Evolutionary conservation across 1,284 basidiomycete genomes (phyloP), one percentile per base, ranked within the genome.

Genomic region (Pascua sp.): DNA sequence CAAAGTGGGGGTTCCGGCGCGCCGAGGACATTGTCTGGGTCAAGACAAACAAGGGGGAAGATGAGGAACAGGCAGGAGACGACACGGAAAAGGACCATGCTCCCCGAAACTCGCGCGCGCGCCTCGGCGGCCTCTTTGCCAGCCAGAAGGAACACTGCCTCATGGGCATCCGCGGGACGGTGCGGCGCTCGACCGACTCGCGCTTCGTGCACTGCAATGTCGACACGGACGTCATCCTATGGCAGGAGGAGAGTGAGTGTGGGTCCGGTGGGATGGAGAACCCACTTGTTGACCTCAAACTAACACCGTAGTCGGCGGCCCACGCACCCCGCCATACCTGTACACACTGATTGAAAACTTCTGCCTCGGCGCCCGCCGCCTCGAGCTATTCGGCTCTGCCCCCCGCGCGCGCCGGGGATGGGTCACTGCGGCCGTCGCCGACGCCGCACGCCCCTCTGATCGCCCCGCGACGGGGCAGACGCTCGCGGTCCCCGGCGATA

Each of bases 201-300:
- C 89, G 90, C 85, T 95, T 98, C 73, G 94, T 97, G 0, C 94
- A 98, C 76, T 98, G 95, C 76, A 99, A 99, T 75, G 88, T 98
- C 62, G 93, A 98, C 74, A 98, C 94, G 37, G 95, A 98, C 75
- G 91, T 98, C 5, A 88, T 98, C 61, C 85, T 98, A 15, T 98
- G 93, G 92, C 85, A 51, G 47, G 75, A 81, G 0, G 66, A 65
- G 7, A 76, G 75, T 77, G 62, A 60, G 71, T 65, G 41, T 42
- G 13, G 12, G 41, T 45, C n/a, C n/a, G 24, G 41, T 18, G 15
- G 15, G 16, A 1, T 38, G 36, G 39, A 12, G 36, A 3, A 24
- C 45, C 32, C 18, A 39, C 48, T 9, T 12, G 3, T 8, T 42
- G 41, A 7, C n/a, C 8, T 42, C 8, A 4, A n/a, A 13, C 41